Percentiles rank a stretch among this genome's conserved stretches.
Conservation (phyloP, 805 yeast species). For the Spathaspora arborariae region DNA sequence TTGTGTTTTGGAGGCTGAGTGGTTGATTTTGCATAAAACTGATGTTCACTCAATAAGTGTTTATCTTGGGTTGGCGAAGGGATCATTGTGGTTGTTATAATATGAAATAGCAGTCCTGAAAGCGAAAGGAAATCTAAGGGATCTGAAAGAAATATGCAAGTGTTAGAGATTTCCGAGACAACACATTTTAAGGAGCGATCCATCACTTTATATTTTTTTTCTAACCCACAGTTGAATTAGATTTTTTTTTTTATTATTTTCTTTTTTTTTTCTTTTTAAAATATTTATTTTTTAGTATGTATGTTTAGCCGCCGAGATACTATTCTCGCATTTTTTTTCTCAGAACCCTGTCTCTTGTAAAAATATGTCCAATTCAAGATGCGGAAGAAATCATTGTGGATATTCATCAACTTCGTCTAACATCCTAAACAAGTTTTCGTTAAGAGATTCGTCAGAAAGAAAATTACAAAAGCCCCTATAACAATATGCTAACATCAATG, state of each 20-base stretch:
- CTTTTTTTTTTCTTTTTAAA: not conserved
- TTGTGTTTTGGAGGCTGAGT: not conserved
- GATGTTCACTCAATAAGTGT: conserved; percentile 12
- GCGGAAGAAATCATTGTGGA: too few relatives aligned
- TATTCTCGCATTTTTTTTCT: not conserved
- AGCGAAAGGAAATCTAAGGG: not conserved
- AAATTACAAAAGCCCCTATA: not conserved
- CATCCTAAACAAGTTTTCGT: not conserved
- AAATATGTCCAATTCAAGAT: too few relatives aligned
- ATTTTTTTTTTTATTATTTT: not conserved
- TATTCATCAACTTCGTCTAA: not conserved
- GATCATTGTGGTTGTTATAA: conserved; percentile 10
- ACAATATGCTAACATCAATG: not conserved
- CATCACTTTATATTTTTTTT: not conserved
- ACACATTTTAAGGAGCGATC: not conserved
- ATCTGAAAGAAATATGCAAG: not conserved
- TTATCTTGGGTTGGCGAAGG: conserved; percentile 20
- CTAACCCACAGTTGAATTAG: not conserved
- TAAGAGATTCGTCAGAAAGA: not conserved
- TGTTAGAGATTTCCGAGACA: not conserved
- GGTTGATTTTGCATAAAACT: conserved; percentile 6
- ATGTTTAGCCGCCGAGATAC: not conserved
- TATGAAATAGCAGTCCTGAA: not conserved
- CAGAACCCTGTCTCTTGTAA: not conserved
- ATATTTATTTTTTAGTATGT: not conserved